phyloP scores from a whole-genome alignment of 768 basidiomycete genomes.

The Dictyophora rubrovolvata region DNA sequence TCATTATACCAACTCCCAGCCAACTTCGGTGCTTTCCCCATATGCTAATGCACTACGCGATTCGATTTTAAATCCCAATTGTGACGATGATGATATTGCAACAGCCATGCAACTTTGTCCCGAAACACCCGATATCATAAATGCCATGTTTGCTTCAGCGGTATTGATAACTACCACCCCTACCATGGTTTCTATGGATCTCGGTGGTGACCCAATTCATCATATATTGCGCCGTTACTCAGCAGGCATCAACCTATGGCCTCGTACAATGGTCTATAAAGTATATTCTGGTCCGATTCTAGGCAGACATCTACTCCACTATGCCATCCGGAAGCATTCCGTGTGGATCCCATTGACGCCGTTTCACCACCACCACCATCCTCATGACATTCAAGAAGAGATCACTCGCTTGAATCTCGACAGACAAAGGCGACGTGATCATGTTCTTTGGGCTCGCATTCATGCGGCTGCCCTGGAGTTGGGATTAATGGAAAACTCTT shows the following conservation, averaged over 20 bases:
- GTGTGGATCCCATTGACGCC: slow-evolving; percentile 34
- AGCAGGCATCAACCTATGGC: not conserved
- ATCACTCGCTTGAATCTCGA: slow-evolving; percentile 55
- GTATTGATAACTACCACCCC: not conserved
- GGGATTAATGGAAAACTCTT: slow-evolving; percentile 29
- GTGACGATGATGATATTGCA: not conserved
- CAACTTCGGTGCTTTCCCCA: not conserved
- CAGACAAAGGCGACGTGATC: slow-evolving; percentile 50
- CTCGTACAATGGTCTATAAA: slow-evolving; percentile 7
- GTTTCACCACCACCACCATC: slow-evolving; percentile 3
- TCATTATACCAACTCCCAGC: not conserved
- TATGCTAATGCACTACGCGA: slow-evolving; percentile 4
- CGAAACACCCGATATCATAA: slow-evolving; percentile 4
- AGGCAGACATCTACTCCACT: slow-evolving; percentile 48
- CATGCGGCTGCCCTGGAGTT: slow-evolving; percentile 56
- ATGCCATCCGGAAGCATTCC: slow-evolving; percentile 46
- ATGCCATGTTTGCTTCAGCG: not conserved
- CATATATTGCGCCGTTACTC: slow-evolving; percentile 7
- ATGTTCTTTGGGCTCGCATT: slow-evolving; percentile 58
- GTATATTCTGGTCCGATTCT: slow-evolving; percentile 37
- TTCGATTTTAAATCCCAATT: slow-evolving; percentile 4
- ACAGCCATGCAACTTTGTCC: slow-evolving; percentile 6
- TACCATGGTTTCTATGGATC: not conserved
- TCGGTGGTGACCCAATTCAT: slow-evolving; percentile 1
- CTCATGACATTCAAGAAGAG: slow-evolving; percentile 35